Evolutionary conservation across 768 basidiomycete genomes (phyloP).

Genomic region (Naganishia randhawae): DNA sequence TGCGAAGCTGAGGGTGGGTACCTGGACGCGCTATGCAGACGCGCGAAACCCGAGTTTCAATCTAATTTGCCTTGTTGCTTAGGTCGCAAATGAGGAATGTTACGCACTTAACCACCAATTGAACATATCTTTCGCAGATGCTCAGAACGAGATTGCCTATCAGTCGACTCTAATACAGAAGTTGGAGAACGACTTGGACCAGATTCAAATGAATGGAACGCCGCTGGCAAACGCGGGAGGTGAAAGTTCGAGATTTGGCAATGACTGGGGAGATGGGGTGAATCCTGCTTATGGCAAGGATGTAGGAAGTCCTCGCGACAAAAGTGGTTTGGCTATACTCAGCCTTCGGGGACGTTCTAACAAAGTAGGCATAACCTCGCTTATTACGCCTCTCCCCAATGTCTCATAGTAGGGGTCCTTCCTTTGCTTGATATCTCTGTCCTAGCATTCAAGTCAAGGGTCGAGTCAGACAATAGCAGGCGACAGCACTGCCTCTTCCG

Average conservation of each 20-base stretch:
- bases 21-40: background rate
- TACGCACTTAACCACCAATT: conserved; percentile 2
- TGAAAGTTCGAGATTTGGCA: background rate
- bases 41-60: conserved; percentile 37
- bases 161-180: conserved; percentile 78
- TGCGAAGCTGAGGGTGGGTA: conserved; percentile 77
- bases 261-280: background rate
- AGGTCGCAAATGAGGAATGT: conserved; percentile 16
- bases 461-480: background rate
- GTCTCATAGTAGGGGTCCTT: too few relatives aligned
- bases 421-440: background rate
- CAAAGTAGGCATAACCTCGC: background rate
- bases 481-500: conserved; percentile 5
- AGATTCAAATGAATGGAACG: conserved; percentile 7
- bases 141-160: conserved; percentile 67
- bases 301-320: background rate
- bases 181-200: conserved; percentile 81
- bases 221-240: conserved; percentile 9
- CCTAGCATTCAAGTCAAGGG: background rate
- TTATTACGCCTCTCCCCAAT: too few relatives aligned
- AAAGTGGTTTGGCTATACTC: background rate
- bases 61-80: background rate
- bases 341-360: background rate
- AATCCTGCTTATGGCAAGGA: background rate
- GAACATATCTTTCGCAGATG: conserved; percentile 32